These are phyloP conservation scores for Helichrysum umbraculigerum DNA, from an alignment of 129 eudicot species.

Conservation along the genomic window DNA sequence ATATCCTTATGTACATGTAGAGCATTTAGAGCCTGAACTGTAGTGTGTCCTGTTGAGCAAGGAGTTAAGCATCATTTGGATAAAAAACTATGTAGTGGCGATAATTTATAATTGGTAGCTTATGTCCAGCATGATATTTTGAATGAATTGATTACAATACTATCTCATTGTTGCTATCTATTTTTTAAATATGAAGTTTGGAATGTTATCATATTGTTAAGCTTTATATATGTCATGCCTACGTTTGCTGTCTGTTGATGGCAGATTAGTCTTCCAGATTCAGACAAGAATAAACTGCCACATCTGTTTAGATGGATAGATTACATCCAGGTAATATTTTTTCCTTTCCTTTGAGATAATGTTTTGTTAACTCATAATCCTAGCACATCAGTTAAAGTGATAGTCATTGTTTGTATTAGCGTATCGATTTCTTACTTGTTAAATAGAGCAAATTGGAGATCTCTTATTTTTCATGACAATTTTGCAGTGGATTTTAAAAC, in stretches of 20 bases:
- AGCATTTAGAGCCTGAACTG: neutral
- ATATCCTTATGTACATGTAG: neutral
- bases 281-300: slow-evolving; percentile 60
- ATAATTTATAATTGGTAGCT: neutral
- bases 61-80: neutral
- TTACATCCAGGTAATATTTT: slow-evolving; percentile 71
- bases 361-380: slow-evolving; percentile 13
- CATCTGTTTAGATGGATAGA: slow-evolving; percentile 89
- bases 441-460: slow-evolving; percentile 4
- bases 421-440: neutral
- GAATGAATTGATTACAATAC: neutral
- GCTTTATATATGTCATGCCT: slow-evolving; percentile 18
- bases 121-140: neutral
- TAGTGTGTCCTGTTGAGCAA: neutral
- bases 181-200: neutral
- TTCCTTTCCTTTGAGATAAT: slow-evolving; percentile 9
- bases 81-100: neutral
- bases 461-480: neutral
- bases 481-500: neutral
- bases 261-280: slow-evolving; percentile 44
- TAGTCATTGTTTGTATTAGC: neutral
- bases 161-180: slow-evolving; percentile 9
- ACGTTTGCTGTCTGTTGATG: slow-evolving; percentile 38
- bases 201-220: neutral
- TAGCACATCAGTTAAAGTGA: neutral